Evolutionary conservation across 139 green algal genomes (phyloP), one percentile per base, ranked within the genome.

Genomic region (Nannochloris sp.): DNA sequence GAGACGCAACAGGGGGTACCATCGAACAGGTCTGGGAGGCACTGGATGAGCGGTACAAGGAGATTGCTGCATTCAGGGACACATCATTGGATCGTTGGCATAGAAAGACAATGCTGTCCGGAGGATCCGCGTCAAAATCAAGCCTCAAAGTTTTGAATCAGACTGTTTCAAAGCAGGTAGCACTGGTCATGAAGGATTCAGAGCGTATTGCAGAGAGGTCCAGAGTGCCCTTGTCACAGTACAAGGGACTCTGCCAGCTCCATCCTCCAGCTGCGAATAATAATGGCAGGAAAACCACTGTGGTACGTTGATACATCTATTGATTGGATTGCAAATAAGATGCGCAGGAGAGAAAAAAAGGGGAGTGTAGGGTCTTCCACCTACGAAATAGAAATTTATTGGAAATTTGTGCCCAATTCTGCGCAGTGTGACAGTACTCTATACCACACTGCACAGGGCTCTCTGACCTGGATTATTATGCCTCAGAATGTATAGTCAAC

Each of bases 11-110:
- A 37, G 2, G 40, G 36, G 50, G 46, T 1, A 46, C 12, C 0
- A 36, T 29, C 4, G 70, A 78, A 1, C 21, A 11, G 16, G 49
- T 79, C 24, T 90, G 83, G 81, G 14, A 6, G 15, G 44, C 34
- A 15, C 29, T 84, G 19, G 67, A 75, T 31, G 50, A 48, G 0
- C 49, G 60, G 0, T 71, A 71, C 19, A 54, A 12, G 0, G 59
- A 16, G 18, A 62, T 87, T 53, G 67, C 63, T 2, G 65, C 75
- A 24, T 93, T 83, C 73, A 57, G 83, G 3, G 82, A 94, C 61
- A 64, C 73, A 0, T 67, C 86, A 10, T 48, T 94, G 40, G 87
- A 96, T 75, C 66, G 81, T 12, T 95, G 85, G 85, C 86, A 95
- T 69, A 62, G 84, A 36, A 85, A 87, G 57, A 86, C 87, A 19